Evolutionary conservation across 2,329 filamentous ascomycete genomes (phyloP).

Genomic region (Aspergillus calidoustus): DNA sequence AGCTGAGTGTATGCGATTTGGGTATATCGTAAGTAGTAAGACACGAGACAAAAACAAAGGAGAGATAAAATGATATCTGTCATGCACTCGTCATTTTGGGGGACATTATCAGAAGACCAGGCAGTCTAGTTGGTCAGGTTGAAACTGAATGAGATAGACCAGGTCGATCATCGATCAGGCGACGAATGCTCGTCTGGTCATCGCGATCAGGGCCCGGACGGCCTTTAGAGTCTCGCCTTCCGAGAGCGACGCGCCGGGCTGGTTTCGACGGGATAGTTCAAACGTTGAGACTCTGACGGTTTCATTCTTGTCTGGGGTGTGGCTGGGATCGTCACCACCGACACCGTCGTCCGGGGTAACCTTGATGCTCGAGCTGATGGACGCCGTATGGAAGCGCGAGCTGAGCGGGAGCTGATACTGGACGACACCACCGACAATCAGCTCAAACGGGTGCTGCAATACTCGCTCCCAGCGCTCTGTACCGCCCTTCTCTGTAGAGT

Average conservation of each 20-base stretch:
- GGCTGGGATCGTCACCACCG: conserved; percentile 26
- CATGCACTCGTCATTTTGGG: conserved; percentile 15
- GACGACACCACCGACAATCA: conserved; percentile 88
- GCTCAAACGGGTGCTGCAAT: conserved; percentile 86
- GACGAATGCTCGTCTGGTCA: conserved; percentile 34
- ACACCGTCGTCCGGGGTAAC: conserved; percentile 44
- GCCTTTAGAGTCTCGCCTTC: conserved; percentile 17
- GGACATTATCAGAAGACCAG: neutral
- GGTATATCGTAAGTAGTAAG: conserved; percentile 24
- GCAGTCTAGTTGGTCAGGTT: neutral
- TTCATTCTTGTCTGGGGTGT: conserved; percentile 31
- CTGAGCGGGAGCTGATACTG: conserved; percentile 74
- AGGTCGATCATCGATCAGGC: conserved; percentile 26
- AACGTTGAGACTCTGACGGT: conserved; percentile 31
- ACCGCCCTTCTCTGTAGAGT: conserved; percentile 81
- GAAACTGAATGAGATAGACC: conserved; percentile 3
- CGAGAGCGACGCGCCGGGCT: conserved; percentile 15
- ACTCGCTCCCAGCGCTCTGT: conserved; percentile 88
- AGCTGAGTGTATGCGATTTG: conserved; percentile 10
- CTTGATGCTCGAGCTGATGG: conserved; percentile 48
- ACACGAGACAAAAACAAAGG: conserved; percentile 16
- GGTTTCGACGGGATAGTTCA: conserved; percentile 11
- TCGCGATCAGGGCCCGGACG: conserved; percentile 15
- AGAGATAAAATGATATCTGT: conserved; percentile 3
- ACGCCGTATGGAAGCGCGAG: conserved; percentile 57